These are phyloP conservation scores for Nannizziopsis barbatae DNA, from an alignment of 2,329 filamentous ascomycete species.

Conservation along the genomic window DNA sequence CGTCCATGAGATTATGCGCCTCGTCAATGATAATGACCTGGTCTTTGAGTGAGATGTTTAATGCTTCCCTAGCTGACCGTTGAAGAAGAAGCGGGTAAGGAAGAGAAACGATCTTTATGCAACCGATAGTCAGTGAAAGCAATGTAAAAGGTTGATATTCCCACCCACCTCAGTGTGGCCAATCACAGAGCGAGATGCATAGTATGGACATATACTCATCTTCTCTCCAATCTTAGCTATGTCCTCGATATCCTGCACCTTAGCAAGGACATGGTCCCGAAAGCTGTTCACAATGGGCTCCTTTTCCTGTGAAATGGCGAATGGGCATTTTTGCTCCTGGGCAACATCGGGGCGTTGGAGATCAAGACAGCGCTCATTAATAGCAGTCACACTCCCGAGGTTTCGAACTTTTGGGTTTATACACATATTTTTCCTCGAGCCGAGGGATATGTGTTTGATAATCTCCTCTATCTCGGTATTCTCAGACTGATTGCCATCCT, in stretches of 20 bases:
- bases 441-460: constrained; percentile 71
- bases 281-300: constrained; percentile 64
- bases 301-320: constrained; percentile 66
- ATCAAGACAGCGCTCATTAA: constrained; percentile 88
- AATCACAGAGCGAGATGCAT: constrained; percentile 80
- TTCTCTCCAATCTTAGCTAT: constrained; percentile 65
- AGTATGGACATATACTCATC: constrained; percentile 82
- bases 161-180: constrained; percentile 58
- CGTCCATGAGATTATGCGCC: constrained; percentile 95
- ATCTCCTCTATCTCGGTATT: constrained; percentile 40
- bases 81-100: constrained; percentile 88
- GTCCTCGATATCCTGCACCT: constrained; percentile 87
- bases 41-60: constrained; percentile 72
- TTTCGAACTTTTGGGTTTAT: constrained; percentile 74
- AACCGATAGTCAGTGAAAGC: not conserved
- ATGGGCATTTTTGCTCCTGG: constrained; percentile 59
- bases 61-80: constrained; percentile 71
- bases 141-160: not conserved
- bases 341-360: constrained; percentile 61
- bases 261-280: constrained; percentile 71
- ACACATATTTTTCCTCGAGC: constrained; percentile 76
- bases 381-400: constrained; percentile 60
- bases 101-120: constrained; percentile 62
- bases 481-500: constrained; percentile 14
- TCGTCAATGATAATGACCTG: constrained; percentile 95